These are phyloP conservation scores for Pecoramyces ruminantium DNA, from an alignment of 192 early-diverging fungal species.

Conservation along the genomic window DNA sequence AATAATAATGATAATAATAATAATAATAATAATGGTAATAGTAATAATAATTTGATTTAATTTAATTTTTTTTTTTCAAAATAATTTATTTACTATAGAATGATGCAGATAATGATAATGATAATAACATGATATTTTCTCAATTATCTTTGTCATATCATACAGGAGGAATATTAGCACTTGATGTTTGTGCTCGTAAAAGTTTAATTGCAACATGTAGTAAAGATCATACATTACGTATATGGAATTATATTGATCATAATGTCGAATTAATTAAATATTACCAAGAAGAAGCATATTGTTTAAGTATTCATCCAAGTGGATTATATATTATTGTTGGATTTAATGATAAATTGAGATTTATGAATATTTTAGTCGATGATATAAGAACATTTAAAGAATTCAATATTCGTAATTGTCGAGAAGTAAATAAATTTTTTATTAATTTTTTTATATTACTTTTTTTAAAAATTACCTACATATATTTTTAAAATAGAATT, in stretches of 20 bases:
- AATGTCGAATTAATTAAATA: constrained; percentile 36
- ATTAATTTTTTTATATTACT: too few species aligned
- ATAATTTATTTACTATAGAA: neutral
- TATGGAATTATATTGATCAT: constrained; percentile 45
- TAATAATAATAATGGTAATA: too few species aligned
- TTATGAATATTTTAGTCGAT: constrained; percentile 44
- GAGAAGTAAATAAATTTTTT: constrained; percentile 14
- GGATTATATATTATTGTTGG: constrained; percentile 47
- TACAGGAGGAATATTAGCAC: constrained; percentile 23
- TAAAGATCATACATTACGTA: constrained; percentile 29
- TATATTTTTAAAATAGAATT: too few species aligned
- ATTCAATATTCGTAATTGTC: constrained; percentile 35
- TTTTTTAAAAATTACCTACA: too few species aligned
- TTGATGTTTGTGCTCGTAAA: constrained; percentile 33
- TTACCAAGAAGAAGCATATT: constrained; percentile 41
- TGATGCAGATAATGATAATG: neutral
- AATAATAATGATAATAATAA: too few species aligned
- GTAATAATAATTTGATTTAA: too few species aligned
- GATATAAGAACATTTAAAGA: constrained; percentile 37
- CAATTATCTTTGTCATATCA: constrained; percentile 33
- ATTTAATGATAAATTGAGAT: constrained; percentile 36
- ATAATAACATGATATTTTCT: constrained; percentile 26
- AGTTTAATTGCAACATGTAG: constrained; percentile 37
- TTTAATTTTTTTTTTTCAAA: too few species aligned
- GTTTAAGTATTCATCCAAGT: constrained; percentile 35